phyloP scores from a whole-genome alignment of 164 flowering plant genomes.

The Taxillus chinensis region DNA sequence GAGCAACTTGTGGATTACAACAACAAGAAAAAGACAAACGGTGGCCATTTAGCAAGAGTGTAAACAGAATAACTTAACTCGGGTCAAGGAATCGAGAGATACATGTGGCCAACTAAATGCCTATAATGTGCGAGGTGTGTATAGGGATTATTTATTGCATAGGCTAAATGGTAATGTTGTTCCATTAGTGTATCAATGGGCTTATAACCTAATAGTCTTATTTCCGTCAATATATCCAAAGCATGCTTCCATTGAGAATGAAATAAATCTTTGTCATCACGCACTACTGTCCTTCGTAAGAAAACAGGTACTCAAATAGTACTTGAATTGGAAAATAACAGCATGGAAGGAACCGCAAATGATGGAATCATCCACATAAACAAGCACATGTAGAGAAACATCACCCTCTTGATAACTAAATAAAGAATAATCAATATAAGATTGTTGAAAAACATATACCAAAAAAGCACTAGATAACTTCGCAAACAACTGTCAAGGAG shows the following conservation, averaged over 20 bases:
- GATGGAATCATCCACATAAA: neutral
- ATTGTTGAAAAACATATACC: neutral
- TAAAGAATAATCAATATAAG: too few species aligned
- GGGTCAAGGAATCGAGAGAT: neutral
- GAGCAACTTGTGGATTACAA: neutral
- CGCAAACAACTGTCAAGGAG: neutral
- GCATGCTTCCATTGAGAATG: neutral
- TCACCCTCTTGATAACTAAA: neutral
- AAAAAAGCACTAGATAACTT: neutral
- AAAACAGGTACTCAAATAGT: neutral
- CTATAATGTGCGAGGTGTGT: neutral
- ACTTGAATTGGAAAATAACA: neutral
- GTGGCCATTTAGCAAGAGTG: neutral
- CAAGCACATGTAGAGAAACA: slow-evolving; percentile 1
- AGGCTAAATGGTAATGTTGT: neutral
- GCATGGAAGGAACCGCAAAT: neutral
- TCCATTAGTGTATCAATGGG: neutral
- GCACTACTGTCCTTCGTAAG: neutral
- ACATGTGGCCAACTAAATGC: neutral
- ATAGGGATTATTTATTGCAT: neutral
- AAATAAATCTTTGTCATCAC: neutral
- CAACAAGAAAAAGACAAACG: too few species aligned
- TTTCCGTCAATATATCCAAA: neutral
- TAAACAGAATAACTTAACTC: neutral
- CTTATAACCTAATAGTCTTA: neutral